Base-by-base conservation (phyloP, 2,329 filamentous ascomycete genomes). In the Fusarium concolor region DNA sequence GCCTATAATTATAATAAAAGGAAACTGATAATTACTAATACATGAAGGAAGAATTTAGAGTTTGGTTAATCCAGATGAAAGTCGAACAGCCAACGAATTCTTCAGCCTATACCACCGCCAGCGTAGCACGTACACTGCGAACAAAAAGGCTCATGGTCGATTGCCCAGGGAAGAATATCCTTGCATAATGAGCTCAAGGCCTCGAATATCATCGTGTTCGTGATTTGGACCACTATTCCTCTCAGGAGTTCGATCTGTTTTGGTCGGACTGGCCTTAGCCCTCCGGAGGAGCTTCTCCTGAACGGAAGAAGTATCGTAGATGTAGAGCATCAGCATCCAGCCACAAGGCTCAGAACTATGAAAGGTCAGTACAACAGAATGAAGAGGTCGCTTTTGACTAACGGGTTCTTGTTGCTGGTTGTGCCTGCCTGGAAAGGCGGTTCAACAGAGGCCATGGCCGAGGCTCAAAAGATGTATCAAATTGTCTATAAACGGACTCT, bases 261-360 rank as follows among this genome's bases (percentile, higher is more conserved):
- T 3, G 17, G 14, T 42, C 9, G 22, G 18, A 12, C 6, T 42
- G 20, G 39, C 14, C 20, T n/a, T 17, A 5, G 42, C 31, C 28
- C 12, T 33, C 15, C 15, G 28, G 5, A 54, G 15, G 9, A 64
- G 54, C 17, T 26, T 43, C 7, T 65, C 46, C 18, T 53, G 61
- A 10, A 65, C 20, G 5, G 43, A 60, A 22, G 44, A 28, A 6
- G 47, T 44, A 20, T 65, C 38, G 12, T 65, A 60, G 17, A 65
- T 65, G 14, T 49, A 58, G 7, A n/a, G n/a, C 14, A 9, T 5
- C 8, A 65, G 35, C 62, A 60, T 65, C 8, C n/a, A 14, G 3
- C 43, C 15, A 5, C 22, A 3, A 28, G 24, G 29, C 15, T 31
- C 22, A 3, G 9, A 2, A 2, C 62, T 65, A 5, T 12, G 5